Conservation (phyloP, 805 yeast species). For the Metschnikowia continentalis region DNA sequence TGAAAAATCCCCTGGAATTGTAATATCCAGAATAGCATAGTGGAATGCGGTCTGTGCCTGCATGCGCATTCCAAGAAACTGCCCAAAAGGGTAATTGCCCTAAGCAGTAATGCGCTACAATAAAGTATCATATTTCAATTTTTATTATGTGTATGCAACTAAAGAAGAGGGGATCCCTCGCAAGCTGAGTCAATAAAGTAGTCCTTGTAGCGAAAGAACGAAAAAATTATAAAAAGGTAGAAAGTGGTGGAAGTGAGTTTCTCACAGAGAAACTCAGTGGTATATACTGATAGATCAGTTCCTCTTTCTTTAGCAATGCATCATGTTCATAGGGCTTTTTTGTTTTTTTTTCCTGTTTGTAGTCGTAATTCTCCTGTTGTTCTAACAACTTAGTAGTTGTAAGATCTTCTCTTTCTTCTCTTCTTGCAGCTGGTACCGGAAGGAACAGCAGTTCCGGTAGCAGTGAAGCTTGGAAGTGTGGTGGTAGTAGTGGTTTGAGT, state of each 20-base stretch:
- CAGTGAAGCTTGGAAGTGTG: conserved; percentile 19
- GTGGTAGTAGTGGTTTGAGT: conserved; percentile 24
- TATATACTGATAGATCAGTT: not conserved
- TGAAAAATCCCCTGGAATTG: no score
- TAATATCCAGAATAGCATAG: not conserved
- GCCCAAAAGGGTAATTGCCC: not conserved
- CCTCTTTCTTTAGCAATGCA: not conserved
- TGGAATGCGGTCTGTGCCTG: no score
- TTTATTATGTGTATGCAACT: not conserved
- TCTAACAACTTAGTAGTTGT: conserved; percentile 15
- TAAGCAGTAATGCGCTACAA: not conserved
- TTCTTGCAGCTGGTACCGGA: conserved; percentile 18
- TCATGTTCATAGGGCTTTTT: not conserved
- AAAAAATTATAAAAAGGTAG: not conserved
- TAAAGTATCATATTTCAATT: not conserved
- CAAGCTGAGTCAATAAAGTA: not conserved
- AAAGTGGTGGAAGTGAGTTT: not conserved
- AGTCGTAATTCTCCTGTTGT: not conserved
- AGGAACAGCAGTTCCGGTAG: conserved; percentile 19
- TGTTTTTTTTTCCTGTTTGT: not conserved
- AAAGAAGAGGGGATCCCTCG: not conserved
- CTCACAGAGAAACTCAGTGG: conserved; percentile 3
- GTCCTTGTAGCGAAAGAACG: not conserved
- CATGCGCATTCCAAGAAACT: not conserved
- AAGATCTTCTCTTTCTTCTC: conserved; percentile 27